A percentile compares a stretch with the other conserved stretches of the same genome.
These are phyloP conservation scores for Balakata baccata DNA, from an alignment of 345 rosid species.

Conservation along the genomic window DNA sequence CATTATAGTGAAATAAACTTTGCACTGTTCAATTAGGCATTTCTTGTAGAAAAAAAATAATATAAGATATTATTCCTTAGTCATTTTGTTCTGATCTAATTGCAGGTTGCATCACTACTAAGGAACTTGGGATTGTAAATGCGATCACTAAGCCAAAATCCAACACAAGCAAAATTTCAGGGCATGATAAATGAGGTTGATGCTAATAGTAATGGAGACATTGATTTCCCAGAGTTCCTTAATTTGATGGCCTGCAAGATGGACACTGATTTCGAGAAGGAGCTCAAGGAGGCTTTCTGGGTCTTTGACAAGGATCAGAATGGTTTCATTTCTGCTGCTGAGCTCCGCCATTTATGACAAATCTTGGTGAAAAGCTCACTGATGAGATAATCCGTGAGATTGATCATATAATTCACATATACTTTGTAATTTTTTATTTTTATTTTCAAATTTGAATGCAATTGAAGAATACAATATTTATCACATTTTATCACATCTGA, in stretches of 20 bases:
- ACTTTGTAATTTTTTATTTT: too few species aligned
- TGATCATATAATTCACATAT: too few species aligned
- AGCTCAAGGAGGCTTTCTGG: conserved; percentile 79
- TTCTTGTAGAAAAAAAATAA: background rate
- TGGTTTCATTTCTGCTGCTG: conserved; percentile 84
- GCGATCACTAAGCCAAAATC: conserved; percentile 79
- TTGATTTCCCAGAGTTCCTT: conserved; percentile 78
- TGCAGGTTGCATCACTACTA: conserved; percentile 79
- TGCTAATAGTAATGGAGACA: conserved; percentile 79
- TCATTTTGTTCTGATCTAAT: background rate
- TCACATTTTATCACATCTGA: too few species aligned
- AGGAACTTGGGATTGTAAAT: conserved; percentile 86
- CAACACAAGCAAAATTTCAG: conserved; percentile 81
- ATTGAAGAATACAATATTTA: too few species aligned
- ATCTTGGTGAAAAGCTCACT: conserved; percentile 78
- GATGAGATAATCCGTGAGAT: conserved; percentile 88
- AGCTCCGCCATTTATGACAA: conserved; percentile 79
- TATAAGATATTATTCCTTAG: background rate
- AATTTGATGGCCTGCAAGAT: conserved; percentile 81
- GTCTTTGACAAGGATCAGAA: conserved; percentile 83
- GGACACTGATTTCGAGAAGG: conserved; percentile 86
- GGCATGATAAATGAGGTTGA: conserved; percentile 85
- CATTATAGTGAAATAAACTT: background rate
- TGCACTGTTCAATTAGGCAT: background rate
- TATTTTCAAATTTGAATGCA: too few species aligned